Evolutionary conservation across 169 alveolate species (phyloP).

Genomic region (Babesia divergens): DNA sequence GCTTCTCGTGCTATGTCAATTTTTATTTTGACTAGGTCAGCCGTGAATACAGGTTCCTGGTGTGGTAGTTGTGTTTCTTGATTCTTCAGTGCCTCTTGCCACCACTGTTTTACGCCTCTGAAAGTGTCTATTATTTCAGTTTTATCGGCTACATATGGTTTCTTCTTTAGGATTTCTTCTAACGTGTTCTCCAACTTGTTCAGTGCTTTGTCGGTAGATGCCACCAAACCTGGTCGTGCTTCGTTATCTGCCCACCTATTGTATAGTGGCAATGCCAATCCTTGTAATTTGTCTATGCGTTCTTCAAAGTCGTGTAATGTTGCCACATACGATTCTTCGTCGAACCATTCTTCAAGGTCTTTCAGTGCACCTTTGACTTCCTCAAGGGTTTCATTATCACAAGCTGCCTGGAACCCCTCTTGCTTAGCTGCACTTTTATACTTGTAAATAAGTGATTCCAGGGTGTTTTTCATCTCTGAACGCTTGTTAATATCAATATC

Average conservation of each 20-base stretch:
- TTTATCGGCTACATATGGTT: conserved; percentile 34
- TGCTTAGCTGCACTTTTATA: conserved; percentile 40
- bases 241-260: conserved; percentile 39
- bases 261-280: conserved; percentile 36
- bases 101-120: conserved; percentile 27
- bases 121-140: conserved; percentile 9
- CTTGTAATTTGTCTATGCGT: conserved; percentile 18
- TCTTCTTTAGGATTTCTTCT: conserved; percentile 34
- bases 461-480: conserved; percentile 28
- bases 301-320: conserved; percentile 40
- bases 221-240: conserved; percentile 27
- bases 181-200: conserved; percentile 2
- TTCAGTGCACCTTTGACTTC: background rate
- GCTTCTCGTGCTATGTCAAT: conserved; percentile 18
- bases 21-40: conserved; percentile 9
- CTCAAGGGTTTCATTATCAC: conserved; percentile 7
- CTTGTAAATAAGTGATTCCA: conserved; percentile 52
- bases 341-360: conserved; percentile 50
- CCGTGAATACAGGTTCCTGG: conserved; percentile 48
- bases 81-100: conserved; percentile 48
- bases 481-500: conserved; percentile 21
- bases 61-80: conserved; percentile 32
- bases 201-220: conserved; percentile 18
- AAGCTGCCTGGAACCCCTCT: conserved; percentile 48
- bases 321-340: conserved; percentile 43